phyloP scores from a whole-genome alignment of 176 grass and related monocot species.

The Carex parvula region DNA sequence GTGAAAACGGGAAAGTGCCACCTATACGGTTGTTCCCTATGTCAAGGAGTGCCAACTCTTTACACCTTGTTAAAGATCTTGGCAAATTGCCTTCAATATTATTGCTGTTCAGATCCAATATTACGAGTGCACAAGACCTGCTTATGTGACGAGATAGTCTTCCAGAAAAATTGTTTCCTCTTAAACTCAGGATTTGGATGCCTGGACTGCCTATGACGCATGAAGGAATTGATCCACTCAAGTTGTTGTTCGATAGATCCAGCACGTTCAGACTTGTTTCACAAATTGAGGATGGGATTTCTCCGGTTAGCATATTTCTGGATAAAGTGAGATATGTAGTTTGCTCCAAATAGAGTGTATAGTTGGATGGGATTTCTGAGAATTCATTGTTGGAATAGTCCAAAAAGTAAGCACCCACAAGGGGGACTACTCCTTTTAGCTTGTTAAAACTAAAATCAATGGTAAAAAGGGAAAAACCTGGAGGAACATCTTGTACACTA shows the following conservation, averaged over 20 bases:
- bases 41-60: too few species aligned
- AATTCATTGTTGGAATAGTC: constrained; percentile 15
- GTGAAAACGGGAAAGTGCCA: too few species aligned
- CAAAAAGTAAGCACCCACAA: background rate
- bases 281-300: constrained; percentile 26
- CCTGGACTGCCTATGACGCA: background rate
- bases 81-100: too few species aligned
- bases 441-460: constrained; percentile 5
- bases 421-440: background rate
- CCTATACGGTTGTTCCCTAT: too few species aligned
- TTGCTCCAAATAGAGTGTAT: background rate
- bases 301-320: constrained; percentile 12
- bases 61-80: too few species aligned
- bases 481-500: background rate
- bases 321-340: background rate
- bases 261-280: rapidly evolving
- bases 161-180: constrained; percentile 31
- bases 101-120: constrained; percentile 27
- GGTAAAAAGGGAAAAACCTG: too few species aligned
- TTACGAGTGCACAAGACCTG: background rate
- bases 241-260: constrained; percentile 31
- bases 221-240: constrained; percentile 4
- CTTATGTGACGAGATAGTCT: background rate
- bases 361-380: background rate
- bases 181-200: constrained; percentile 15